These are phyloP conservation scores for Pistacia atlantica DNA, from an alignment of 345 rosid genomes.

Conservation along the genomic window DNA sequence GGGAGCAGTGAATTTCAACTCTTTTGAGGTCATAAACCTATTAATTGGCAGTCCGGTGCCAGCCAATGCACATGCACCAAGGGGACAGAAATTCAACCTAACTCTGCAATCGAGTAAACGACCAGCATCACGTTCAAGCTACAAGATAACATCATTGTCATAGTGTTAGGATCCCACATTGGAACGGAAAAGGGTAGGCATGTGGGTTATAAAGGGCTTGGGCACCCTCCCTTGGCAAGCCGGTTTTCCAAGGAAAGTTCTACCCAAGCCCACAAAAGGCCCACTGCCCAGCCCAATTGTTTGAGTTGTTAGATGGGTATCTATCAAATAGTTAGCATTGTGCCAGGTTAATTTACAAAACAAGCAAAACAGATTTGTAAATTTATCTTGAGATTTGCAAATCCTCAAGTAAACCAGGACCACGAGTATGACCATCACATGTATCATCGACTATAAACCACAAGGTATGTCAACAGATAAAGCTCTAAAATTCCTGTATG, in stretches of 20 bases:
- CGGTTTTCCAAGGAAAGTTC: no score
- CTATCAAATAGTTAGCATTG: neutral
- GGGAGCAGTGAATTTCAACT: slow-evolving; percentile 82
- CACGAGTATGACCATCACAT: neutral
- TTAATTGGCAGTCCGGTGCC: slow-evolving; percentile 95
- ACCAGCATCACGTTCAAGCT: slow-evolving; percentile 94
- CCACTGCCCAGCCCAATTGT: no score
- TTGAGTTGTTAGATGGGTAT: no score
- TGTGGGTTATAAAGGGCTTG: no score
- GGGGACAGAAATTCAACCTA: slow-evolving; percentile 80
- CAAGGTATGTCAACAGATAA: neutral
- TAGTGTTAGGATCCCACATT: neutral
- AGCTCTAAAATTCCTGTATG: neutral
- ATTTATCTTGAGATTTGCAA: neutral
- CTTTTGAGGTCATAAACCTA: slow-evolving; percentile 78
- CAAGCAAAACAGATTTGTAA: neutral
- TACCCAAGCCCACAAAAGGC: no score
- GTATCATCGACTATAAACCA: no score
- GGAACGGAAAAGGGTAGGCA: no score
- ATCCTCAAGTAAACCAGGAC: neutral
- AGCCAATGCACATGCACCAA: slow-evolving; percentile 98
- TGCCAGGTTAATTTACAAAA: neutral
- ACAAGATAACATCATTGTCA: slow-evolving; percentile 34
- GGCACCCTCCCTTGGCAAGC: no score
- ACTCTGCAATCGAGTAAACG: slow-evolving; percentile 77